Base-by-base conservation (phyloP, 202 grass and related monocot genomes). In the Panicum hallii region DNA sequence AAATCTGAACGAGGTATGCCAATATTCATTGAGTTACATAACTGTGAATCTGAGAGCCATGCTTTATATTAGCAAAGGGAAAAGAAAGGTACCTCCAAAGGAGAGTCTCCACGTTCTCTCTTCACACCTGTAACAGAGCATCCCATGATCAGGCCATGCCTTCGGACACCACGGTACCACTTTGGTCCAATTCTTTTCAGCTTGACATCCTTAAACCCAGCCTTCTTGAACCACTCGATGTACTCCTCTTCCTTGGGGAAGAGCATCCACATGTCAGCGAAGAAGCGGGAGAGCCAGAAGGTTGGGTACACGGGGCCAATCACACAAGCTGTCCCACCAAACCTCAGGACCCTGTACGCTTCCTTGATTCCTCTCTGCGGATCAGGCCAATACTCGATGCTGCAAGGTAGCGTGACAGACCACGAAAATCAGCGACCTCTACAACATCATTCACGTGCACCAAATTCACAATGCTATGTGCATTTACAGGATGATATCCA, bases 231-330 rank as follows among this genome's bases (percentile, higher is more conserved):
- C 97, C 97, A 99, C 7, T 96, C 93, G 0, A 99, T 91, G 46
- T 99, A 99, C 86, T 99, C 97, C 60, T 99, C 97, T 73, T 99
- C 93, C 80, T 92, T 99, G 16, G 93, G 97, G 6, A 99, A 94
- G 26, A 99, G 87, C 97, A 99, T 99, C 97, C 93, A 99, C 97
- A 99, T 83, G 50, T 99, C 93, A 1, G 93, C 91, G 9, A 97
- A 99, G 70, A 97, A 93, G 72, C 90, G 88, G 3, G 97, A 94
- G 19, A 99, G 77, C 93, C 93, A 97, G 38, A 99, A 97, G 44
- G 97, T 97, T 0, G 97, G 93, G 92, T 94, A 75, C 14, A 99
- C 97, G 0, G 97, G 97, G 34, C 97, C 92, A 77, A 99, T 99
- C 50, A 99, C 0, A 38, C 97, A 99, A 64, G 93, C 97, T 11